Conservation (phyloP, 2,329 filamentous ascomycete species). For the Tolypocladium amazonense region DNA sequence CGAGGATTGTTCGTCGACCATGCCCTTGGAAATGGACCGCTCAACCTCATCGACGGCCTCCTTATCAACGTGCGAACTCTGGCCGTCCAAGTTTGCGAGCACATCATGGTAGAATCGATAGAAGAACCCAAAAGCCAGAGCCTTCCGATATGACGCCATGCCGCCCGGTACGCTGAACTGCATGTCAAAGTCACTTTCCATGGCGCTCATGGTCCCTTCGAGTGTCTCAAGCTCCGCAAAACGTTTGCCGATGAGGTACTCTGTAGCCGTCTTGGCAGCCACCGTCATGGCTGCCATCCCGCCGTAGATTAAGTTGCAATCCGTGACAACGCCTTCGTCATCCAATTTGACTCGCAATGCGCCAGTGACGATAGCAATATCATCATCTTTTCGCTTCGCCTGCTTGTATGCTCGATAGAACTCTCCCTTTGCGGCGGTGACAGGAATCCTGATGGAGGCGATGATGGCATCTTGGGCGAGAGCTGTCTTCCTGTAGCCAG, state of each 20-base stretch:
- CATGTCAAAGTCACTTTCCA: conserved; percentile 85
- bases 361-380: conserved; percentile 93
- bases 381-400: conserved; percentile 92
- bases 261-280: conserved; percentile 68
- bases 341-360: conserved; percentile 67
- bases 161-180: conserved; percentile 87
- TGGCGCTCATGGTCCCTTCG: conserved; percentile 78
- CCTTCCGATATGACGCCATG: conserved; percentile 94
- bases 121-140: conserved; percentile 85
- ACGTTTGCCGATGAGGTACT: conserved; percentile 65
- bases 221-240: conserved; percentile 74
- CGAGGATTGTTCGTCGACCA: conserved; percentile 66
- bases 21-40: conserved; percentile 67
- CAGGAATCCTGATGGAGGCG: conserved; percentile 74
- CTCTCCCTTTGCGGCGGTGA: conserved; percentile 64
- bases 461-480: conserved; percentile 76
- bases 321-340: conserved; percentile 57
- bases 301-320: conserved; percentile 77
- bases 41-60: conserved; percentile 80
- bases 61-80: conserved; percentile 44
- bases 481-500: conserved; percentile 77
- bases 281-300: conserved; percentile 91
- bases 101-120: conserved; percentile 95
- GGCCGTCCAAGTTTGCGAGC: conserved; percentile 47
- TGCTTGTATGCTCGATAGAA: conserved; percentile 90